phyloP scores from a whole-genome alignment of 148 eudicot genomes.

The Vaccinium myrtillus region DNA sequence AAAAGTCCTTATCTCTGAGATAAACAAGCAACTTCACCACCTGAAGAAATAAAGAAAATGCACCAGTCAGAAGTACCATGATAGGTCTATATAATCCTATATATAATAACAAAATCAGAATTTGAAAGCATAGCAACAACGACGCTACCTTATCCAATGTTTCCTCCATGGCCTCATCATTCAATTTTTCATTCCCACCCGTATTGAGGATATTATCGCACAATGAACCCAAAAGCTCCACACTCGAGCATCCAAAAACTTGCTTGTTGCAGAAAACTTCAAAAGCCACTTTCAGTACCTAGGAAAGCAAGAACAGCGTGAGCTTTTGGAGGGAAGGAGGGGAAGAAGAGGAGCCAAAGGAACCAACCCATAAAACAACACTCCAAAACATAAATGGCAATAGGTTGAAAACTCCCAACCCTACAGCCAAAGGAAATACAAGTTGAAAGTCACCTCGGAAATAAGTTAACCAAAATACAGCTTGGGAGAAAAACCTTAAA shows the following conservation, averaged over 20 bases:
- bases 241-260: constrained; percentile 28
- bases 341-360: not conserved
- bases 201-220: constrained; percentile 35
- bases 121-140: not conserved
- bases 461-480: not conserved
- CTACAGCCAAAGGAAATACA: not conserved
- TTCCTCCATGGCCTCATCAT: constrained; percentile 37
- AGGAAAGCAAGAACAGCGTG: constrained; percentile 1
- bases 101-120: not conserved
- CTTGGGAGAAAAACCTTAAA: not conserved
- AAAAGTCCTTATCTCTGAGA: constrained; percentile 34
- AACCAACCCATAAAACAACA: not conserved
- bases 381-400: constrained; percentile 6
- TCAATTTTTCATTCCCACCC: constrained; percentile 32
- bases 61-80: not conserved
- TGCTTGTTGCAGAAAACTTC: constrained; percentile 32
- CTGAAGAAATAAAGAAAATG: constrained; percentile 6
- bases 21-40: constrained; percentile 36
- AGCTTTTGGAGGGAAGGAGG: not conserved
- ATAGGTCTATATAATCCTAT: not conserved
- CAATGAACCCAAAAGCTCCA: constrained; percentile 27
- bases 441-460: not conserved
- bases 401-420: not conserved
- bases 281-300: constrained; percentile 36
- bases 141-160: constrained; percentile 31